Conservation (phyloP, 1,284 basidiomycete genomes). For the Fomitopsis pinicola region DNA sequence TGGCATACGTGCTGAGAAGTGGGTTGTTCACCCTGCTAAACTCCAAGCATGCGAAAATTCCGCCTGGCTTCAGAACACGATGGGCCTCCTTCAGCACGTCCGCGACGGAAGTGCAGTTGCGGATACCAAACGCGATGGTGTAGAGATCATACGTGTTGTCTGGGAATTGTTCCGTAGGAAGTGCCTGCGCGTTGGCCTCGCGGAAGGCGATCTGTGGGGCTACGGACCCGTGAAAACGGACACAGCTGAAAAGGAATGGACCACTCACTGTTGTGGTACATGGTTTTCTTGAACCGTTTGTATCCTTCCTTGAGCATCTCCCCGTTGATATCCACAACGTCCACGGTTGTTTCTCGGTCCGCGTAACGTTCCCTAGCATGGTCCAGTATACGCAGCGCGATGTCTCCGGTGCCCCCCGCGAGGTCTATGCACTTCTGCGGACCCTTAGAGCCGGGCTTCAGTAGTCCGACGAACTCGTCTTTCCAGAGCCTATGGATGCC, state of each 20-base stretch:
- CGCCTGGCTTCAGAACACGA: conserved; percentile 95
- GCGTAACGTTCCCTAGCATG: conserved; percentile 86
- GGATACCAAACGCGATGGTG: conserved; percentile 98
- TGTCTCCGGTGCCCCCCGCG: conserved; percentile 97
- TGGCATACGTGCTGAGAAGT: conserved; percentile 75
- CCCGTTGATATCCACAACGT: conserved; percentile 92
- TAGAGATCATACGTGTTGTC: conserved; percentile 91
- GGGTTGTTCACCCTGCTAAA: conserved; percentile 95
- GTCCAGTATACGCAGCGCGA: conserved; percentile 92
- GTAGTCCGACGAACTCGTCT: conserved; percentile 80
- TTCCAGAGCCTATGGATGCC: conserved; percentile 99
- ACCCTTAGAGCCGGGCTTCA: conserved; percentile 77
- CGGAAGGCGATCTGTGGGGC: conserved; percentile 93
- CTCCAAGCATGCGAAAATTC: conserved; percentile 93
- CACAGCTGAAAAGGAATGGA: background rate
- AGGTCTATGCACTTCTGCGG: conserved; percentile 88
- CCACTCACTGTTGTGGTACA: conserved; percentile 91
- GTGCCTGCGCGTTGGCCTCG: conserved; percentile 89
- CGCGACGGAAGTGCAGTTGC: conserved; percentile 95
- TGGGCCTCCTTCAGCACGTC: conserved; percentile 88
- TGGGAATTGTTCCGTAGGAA: conserved; percentile 63
- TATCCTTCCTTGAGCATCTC: conserved; percentile 95
- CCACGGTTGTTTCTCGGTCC: conserved; percentile 85
- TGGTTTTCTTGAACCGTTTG: conserved; percentile 89
- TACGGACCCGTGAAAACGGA: conserved; percentile 29